phyloP scores from a whole-genome alignment of 2,329 filamentous ascomycete genomes.

The Aspergillus sp. region DNA sequence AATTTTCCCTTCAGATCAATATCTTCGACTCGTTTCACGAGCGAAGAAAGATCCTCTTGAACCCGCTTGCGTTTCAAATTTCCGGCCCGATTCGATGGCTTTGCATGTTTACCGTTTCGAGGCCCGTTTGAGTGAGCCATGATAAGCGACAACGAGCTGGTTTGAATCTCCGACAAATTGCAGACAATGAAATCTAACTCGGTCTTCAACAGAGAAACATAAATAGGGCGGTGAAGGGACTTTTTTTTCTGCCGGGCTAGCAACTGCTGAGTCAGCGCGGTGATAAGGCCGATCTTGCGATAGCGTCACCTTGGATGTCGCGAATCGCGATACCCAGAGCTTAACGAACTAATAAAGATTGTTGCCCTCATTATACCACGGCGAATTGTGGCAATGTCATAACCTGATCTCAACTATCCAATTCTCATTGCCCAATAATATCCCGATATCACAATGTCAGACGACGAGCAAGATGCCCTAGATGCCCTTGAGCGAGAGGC shows the following conservation, averaged over 20 bases:
- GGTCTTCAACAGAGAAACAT: conserved; percentile 8
- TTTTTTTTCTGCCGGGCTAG: conserved; percentile 24
- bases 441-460: conserved; percentile 47
- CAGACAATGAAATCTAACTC: not conserved
- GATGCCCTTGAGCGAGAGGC: conserved; percentile 79
- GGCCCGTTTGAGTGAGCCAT: conserved; percentile 34
- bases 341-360: not conserved
- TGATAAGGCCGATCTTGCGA: conserved; percentile 30
- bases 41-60: conserved; percentile 43
- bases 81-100: conserved; percentile 27
- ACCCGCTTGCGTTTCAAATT: conserved; percentile 49
- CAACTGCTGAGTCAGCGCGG: conserved; percentile 34
- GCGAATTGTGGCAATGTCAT: not conserved
- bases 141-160: conserved; percentile 9
- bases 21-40: conserved; percentile 45
- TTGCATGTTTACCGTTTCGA: conserved; percentile 30
- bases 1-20: conserved; percentile 50
- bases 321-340: not conserved
- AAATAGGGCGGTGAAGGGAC: conserved; percentile 23
- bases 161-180: not conserved
- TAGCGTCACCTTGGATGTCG: not conserved
- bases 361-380: not conserved
- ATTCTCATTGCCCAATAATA: not conserved
- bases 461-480: conserved; percentile 70
- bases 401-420: not conserved